A percentile compares a stretch with the other conserved stretches of the same genome.
These are phyloP conservation scores for Aspergillus sp. DNA, from an alignment of 2,329 filamentous ascomycete genomes.

Conservation along the genomic window DNA sequence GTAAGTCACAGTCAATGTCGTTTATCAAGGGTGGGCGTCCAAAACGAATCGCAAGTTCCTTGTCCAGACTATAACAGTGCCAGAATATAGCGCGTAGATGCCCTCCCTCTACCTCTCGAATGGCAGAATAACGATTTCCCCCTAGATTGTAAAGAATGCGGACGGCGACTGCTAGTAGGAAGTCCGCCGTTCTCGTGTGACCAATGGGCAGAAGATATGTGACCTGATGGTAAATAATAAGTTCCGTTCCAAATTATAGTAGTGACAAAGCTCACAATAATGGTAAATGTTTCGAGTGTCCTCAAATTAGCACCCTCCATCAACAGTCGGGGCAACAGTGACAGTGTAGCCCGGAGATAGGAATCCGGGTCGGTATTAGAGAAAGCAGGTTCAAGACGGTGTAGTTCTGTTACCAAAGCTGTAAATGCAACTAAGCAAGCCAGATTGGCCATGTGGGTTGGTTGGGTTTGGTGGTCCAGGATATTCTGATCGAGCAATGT, in stretches of 20 bases:
- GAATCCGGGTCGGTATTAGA: constrained; percentile 21
- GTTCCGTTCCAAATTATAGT: constrained; percentile 8
- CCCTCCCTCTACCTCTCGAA: constrained; percentile 4
- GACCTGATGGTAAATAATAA: background rate
- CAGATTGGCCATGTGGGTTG: constrained; percentile 1
- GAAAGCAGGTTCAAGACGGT: constrained; percentile 21
- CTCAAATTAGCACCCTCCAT: constrained; percentile 21
- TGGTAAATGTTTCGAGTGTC: constrained; percentile 19
- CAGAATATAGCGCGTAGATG: constrained; percentile 27
- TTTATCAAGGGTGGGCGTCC: constrained; percentile 22
- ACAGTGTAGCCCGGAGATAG: constrained; percentile 22
- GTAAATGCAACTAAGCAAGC: constrained; percentile 26
- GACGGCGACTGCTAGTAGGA: constrained; percentile 22
- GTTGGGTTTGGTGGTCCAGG: background rate
- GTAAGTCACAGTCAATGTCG: constrained; percentile 24
- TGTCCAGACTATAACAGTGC: constrained; percentile 25
- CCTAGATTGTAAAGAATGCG: constrained; percentile 24
- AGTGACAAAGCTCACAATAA: constrained; percentile 18
- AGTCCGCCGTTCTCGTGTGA: constrained; percentile 21
- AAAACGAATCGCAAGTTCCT: constrained; percentile 24
- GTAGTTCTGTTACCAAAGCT: constrained; percentile 25
- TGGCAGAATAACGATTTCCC: constrained; percentile 8
- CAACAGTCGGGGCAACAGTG: constrained; percentile 21
- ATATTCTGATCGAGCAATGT: constrained; percentile 8
- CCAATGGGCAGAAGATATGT: constrained; percentile 22